Evolutionary conservation across 2,329 filamentous ascomycete genomes (phyloP).

Genomic region (Fonsecaea pedrosoi): DNA sequence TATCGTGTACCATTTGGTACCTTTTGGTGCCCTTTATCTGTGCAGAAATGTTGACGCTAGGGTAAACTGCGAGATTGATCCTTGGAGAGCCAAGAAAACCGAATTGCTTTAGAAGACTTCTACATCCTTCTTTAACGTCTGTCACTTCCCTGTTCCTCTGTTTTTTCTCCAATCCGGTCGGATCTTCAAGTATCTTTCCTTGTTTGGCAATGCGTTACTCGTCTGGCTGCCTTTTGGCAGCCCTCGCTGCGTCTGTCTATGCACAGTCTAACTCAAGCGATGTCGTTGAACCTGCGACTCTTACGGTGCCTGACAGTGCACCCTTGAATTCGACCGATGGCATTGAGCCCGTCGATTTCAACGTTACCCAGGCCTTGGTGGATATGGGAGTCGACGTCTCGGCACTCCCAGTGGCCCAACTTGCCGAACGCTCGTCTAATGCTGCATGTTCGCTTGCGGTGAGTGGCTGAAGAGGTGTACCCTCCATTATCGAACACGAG

Average conservation of each 20-base stretch:
- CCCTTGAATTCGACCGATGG: slow-evolving; percentile 8
- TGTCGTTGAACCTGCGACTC: slow-evolving; percentile 22
- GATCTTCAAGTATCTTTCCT: slow-evolving; percentile 6
- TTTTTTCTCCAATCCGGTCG: not conserved
- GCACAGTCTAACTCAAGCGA: slow-evolving; percentile 7
- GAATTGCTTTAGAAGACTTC: slow-evolving; percentile 5
- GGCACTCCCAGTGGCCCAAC: slow-evolving; percentile 10
- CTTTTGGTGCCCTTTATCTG: not conserved
- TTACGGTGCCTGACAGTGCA: slow-evolving; percentile 8
- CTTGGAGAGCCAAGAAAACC: slow-evolving; percentile 1
- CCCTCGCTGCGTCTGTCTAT: not conserved
- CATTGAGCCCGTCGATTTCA: slow-evolving; percentile 28
- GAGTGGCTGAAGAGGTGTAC: not conserved
- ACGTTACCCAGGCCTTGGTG: slow-evolving; percentile 28
- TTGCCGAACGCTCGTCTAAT: slow-evolving; percentile 20
- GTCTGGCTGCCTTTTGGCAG: slow-evolving; percentile 5
- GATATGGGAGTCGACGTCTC: slow-evolving; percentile 18
- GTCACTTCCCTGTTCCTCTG: slow-evolving; percentile 9
- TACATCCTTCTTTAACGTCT: not conserved
- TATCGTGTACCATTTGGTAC: not conserved
- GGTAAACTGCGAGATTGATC: slow-evolving; percentile 14
- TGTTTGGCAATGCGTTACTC: slow-evolving; percentile 13
- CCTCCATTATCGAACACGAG: not conserved
- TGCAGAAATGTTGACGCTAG: slow-evolving; percentile 1
- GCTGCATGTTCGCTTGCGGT: slow-evolving; percentile 27